These are phyloP conservation scores for Yarrowia phangngaensis DNA, from an alignment of 805 yeast genomes.

Conservation along the genomic window DNA sequence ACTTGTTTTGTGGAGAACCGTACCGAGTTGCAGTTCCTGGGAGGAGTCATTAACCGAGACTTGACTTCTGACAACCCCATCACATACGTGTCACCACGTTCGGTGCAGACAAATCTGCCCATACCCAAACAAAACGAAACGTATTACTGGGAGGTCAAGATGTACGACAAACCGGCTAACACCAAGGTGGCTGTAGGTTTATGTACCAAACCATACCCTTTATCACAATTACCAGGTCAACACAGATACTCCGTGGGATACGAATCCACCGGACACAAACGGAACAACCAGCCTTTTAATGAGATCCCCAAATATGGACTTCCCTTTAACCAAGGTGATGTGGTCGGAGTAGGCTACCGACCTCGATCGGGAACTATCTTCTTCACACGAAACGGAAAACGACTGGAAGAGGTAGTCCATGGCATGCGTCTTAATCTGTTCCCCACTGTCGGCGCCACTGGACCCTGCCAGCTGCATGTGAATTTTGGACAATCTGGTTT, in stretches of 20 bases:
- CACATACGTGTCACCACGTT: conserved; percentile 10
- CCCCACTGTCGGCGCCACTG: conserved; percentile 87
- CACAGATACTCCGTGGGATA: conserved; percentile 82
- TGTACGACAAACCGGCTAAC: conserved; percentile 60
- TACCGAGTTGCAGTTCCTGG: conserved; percentile 49
- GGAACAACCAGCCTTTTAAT: conserved; percentile 72
- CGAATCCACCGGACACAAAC: conserved; percentile 76
- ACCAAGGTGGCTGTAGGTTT: conserved; percentile 67
- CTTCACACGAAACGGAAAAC: conserved; percentile 92
- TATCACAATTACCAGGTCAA: conserved; percentile 88
- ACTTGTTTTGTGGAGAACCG: conserved; percentile 58
- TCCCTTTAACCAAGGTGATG: conserved; percentile 73
- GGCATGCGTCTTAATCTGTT: conserved; percentile 69
- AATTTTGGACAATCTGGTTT: conserved; percentile 87
- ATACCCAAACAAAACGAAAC: conserved; percentile 78
- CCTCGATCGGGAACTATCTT: conserved; percentile 80
- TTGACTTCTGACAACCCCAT: conserved; percentile 1
- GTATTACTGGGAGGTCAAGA: conserved; percentile 83
- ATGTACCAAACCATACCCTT: conserved; percentile 85
- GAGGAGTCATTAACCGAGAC: conserved; percentile 52
- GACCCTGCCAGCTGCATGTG: conserved; percentile 77
- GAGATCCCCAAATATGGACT: conserved; percentile 44
- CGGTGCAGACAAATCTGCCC: conserved; percentile 74
- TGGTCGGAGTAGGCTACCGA: conserved; percentile 86
- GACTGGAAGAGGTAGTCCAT: conserved; percentile 71